phyloP scores from a whole-genome alignment of 2,329 filamentous ascomycete genomes.

The Berkeleyomyces basicola region DNA sequence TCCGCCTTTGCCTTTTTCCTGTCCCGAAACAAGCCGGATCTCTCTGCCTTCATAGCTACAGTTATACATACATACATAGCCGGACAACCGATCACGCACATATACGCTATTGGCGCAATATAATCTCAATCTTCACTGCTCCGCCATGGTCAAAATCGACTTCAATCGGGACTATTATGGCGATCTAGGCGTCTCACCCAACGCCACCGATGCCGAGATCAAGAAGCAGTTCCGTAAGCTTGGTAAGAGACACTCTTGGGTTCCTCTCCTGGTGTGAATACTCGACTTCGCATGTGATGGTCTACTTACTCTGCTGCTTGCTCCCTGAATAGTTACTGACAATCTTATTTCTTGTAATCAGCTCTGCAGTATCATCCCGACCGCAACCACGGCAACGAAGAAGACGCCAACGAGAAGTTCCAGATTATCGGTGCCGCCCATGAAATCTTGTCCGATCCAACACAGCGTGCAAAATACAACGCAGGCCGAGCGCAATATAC shows the following conservation, averaged over 20 bases:
- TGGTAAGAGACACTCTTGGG: slow-evolving; percentile 30
- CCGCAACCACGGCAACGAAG: slow-evolving; percentile 68
- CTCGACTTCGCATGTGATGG: slow-evolving; percentile 7
- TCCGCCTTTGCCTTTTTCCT: no score
- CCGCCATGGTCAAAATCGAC: slow-evolving; percentile 13
- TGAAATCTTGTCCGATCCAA: slow-evolving; percentile 46
- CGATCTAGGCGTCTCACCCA: slow-evolving; percentile 55
- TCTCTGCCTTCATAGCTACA: no score
- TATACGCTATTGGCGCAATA: no score
- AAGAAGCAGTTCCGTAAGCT: slow-evolving; percentile 78
- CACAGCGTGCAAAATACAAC: slow-evolving; percentile 37
- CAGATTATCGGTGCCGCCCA: slow-evolving; percentile 75
- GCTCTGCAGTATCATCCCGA: slow-evolving; percentile 80
- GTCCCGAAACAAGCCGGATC: no score
- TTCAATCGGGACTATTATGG: slow-evolving; percentile 62
- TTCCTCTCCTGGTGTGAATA: neutral
- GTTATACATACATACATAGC: no score
- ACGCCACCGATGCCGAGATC: slow-evolving; percentile 56
- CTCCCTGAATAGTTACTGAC: neutral
- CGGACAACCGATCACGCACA: no score
- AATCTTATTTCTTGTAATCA: slow-evolving; percentile 20
- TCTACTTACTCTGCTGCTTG: neutral
- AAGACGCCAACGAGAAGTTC: slow-evolving; percentile 66
- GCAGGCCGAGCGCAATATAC: slow-evolving; percentile 19
- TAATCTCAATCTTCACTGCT: neutral